Evolutionary conservation across 768 basidiomycete species (phyloP), one percentile per base, ranked within the genome.

Genomic region (Suillus subalutaceus): DNA sequence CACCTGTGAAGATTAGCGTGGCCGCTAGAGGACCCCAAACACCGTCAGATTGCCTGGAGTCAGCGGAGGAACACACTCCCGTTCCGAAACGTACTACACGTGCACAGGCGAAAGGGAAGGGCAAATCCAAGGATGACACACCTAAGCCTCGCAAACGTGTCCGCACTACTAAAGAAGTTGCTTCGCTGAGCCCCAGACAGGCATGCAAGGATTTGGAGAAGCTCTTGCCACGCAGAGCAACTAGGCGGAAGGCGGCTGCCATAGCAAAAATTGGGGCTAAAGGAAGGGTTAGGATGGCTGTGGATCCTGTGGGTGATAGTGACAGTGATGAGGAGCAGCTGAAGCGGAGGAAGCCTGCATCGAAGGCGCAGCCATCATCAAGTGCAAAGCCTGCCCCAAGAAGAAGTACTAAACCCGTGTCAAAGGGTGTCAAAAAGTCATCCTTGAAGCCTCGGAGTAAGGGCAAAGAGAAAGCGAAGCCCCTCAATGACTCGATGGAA

Each of bases 1-100:
- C 77, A n/a, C 75, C 75, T 4, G 70, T 77, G 61, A 77, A 77
- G 58, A 6, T 77, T 1, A 63, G 65, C 8, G 32, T 62, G 4
- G 26, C 48, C 18, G 48, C 30, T 57, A 52, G 32, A 63, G 68
- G 46, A n/a, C 70, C 52, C 41, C 9, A 63, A 59, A 23, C 41
- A 41, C 20, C 65, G 46, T 38, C 56, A 63, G 15, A 62, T 40
- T 1, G 63, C 70, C 6, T 68, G 67, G 13, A 65, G 67, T 8
- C 73, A 68, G 50, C 46, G 16, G 60, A 65, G 23, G 63, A 65
- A 13, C 46, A 9, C 13, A 65, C 62, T 5, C 62, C 62, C 23
- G 20, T 64, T 12, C 62, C 38, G 23, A 65, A 65, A 52, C 65
- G 53, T 53, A 53, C 38, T 6, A 52, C 65, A 30, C 44, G 65